Evolutionary conservation across 1,284 basidiomycete genomes (phyloP).

Genomic region (Meira nashicola): DNA sequence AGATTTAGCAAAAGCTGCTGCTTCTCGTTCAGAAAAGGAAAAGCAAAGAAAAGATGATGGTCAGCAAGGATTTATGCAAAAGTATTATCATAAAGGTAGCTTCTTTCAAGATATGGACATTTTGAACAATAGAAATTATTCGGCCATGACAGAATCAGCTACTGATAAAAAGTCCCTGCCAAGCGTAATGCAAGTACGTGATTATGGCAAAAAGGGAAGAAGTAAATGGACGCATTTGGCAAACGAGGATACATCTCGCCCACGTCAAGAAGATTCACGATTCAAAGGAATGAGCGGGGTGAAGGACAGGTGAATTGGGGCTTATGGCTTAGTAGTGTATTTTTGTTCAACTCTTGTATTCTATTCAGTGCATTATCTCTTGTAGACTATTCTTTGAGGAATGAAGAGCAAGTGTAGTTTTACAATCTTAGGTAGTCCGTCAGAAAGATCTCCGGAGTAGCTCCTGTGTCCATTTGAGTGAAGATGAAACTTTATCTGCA

Average conservation of each 20-base stretch:
- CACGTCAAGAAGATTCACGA: slow-evolving; percentile 62
- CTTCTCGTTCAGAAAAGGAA: slow-evolving; percentile 70
- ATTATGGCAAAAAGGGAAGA: slow-evolving; percentile 86
- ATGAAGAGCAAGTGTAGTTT: neutral
- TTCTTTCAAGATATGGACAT: slow-evolving; percentile 91
- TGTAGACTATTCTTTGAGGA: neutral
- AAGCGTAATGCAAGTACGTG: slow-evolving; percentile 91
- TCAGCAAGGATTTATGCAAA: slow-evolving; percentile 86
- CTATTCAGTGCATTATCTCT: neutral
- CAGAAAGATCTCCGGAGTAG: slow-evolving; percentile 7
- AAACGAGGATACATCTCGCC: slow-evolving; percentile 81
- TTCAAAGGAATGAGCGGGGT: slow-evolving; percentile 60
- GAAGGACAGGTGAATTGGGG: slow-evolving; percentile 59
- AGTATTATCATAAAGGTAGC: slow-evolving; percentile 98
- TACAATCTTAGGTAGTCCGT: neutral
- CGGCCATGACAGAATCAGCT: slow-evolving; percentile 77
- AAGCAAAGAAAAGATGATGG: slow-evolving; percentile 59
- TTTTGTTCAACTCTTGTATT: slow-evolving; percentile 44
- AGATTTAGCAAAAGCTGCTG: slow-evolving; percentile 77
- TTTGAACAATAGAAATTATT: slow-evolving; percentile 76
- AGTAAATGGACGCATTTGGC: slow-evolving; percentile 90
- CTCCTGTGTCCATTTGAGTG: slow-evolving; percentile 3
- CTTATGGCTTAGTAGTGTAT: too few species aligned
- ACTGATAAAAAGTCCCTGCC: slow-evolving; percentile 77
- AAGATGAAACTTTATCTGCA: neutral